These are phyloP conservation scores for Mycogone perniciosa DNA, from an alignment of 2,329 filamentous ascomycete genomes.

Conservation along the genomic window DNA sequence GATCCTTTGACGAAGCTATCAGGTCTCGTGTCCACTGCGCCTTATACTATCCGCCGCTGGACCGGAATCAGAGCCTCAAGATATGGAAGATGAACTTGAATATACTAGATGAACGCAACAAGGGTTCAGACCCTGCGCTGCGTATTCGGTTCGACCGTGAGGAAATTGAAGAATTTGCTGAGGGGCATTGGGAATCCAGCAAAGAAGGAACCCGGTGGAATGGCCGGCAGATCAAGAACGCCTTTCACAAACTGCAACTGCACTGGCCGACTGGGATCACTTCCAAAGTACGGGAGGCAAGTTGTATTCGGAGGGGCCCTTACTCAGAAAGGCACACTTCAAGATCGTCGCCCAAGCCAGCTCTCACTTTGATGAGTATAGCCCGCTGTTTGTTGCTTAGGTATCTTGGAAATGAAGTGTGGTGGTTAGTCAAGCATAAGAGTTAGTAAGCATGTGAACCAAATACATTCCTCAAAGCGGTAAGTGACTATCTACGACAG, in stretches of 20 bases:
- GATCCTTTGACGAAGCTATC: conserved; percentile 40
- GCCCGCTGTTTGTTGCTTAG: too few species aligned
- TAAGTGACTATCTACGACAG: too few species aligned
- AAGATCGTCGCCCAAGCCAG: background rate
- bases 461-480: too few species aligned
- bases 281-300: background rate
- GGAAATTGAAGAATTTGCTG: background rate
- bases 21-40: conserved; percentile 31
- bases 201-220: background rate
- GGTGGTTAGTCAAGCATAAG: too few species aligned
- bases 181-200: background rate
- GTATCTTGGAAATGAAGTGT: too few species aligned
- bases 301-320: background rate
- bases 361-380: background rate
- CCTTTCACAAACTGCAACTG: background rate
- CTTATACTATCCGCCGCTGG: conserved; percentile 24
- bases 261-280: background rate
- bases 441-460: too few species aligned
- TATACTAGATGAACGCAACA: background rate
- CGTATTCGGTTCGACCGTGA: background rate
- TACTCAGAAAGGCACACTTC: background rate
- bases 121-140: background rate
- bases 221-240: background rate
- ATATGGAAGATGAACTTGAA: conserved; percentile 17
- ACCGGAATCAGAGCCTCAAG: conserved; percentile 16